These are phyloP conservation scores for Epichloe gansuensis DNA, from an alignment of 2,329 filamentous ascomycete genomes.

Conservation along the genomic window DNA sequence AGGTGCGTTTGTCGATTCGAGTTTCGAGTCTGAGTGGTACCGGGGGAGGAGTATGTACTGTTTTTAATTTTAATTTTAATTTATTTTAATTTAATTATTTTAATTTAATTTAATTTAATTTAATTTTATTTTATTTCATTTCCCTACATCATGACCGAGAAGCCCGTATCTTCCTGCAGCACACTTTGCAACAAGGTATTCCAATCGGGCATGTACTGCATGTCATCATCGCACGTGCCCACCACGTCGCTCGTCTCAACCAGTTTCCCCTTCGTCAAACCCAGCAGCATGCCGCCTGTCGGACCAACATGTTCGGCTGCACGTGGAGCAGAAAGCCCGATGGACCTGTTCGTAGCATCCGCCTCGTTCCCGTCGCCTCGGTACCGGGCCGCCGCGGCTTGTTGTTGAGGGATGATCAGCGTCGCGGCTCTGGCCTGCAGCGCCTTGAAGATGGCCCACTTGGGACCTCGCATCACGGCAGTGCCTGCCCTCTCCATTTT, in stretches of 20 bases:
- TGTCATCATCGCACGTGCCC: constrained; percentile 2
- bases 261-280: neutral
- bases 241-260: neutral
- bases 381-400: neutral
- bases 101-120: neutral
- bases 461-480: constrained; percentile 10
- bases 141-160: constrained; percentile 9
- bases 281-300: neutral
- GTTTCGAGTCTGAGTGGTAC: no score
- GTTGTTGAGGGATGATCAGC: constrained; percentile 11
- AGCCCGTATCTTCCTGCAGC: constrained; percentile 13
- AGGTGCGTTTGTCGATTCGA: no score
- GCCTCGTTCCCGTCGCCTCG: neutral
- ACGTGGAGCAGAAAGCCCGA: neutral
- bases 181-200: constrained; percentile 18
- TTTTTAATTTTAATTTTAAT: neutral
- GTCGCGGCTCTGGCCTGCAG: constrained; percentile 18
- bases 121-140: neutral
- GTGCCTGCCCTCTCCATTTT: neutral
- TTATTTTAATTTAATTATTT: neutral
- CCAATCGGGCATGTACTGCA: constrained; percentile 15
- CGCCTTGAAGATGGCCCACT: constrained; percentile 19
- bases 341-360: neutral
- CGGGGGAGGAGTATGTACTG: no score
- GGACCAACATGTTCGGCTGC: neutral